Evolutionary conservation across 768 basidiomycete genomes (phyloP).

Genomic region (Peribolospora baueri): DNA sequence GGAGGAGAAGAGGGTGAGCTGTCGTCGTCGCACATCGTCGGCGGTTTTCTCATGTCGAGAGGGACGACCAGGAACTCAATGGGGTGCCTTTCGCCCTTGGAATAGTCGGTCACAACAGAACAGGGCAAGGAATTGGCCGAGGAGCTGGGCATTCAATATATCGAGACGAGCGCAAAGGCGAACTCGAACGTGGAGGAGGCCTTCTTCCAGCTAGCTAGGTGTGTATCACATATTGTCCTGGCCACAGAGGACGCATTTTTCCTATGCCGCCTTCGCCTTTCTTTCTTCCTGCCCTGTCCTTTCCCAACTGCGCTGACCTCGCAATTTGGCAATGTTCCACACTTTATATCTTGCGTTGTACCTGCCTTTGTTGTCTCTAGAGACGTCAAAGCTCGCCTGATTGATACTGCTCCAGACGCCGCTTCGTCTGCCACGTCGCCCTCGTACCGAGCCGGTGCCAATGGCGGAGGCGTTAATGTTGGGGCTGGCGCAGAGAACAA

Average conservation of each 20-base stretch:
- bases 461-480: too few species aligned
- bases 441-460: too few species aligned
- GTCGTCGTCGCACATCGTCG: not conserved
- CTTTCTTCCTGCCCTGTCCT: not conserved
- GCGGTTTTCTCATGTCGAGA: not conserved
- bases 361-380: conserved; percentile 22
- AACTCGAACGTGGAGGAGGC: conserved; percentile 97
- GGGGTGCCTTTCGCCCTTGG: not conserved
- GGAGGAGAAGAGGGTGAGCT: conserved; percentile 52
- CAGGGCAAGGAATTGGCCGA: conserved; percentile 77
- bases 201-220: conserved; percentile 92
- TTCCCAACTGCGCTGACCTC: not conserved
- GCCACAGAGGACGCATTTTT: not conserved
- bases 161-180: conserved; percentile 92
- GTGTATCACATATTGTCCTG: conserved; percentile 15
- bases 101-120: conserved; percentile 50
- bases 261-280: not conserved
- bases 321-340: not conserved
- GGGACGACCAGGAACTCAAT: too few species aligned
- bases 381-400: conserved; percentile 90
- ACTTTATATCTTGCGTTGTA: not conserved
- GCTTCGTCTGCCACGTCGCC: conserved; percentile 3
- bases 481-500: too few species aligned
- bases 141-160: conserved; percentile 83
- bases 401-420: conserved; percentile 40